Evolutionary conservation across 345 rosid species (phyloP).

Genomic region (Erucastrum elatum): DNA sequence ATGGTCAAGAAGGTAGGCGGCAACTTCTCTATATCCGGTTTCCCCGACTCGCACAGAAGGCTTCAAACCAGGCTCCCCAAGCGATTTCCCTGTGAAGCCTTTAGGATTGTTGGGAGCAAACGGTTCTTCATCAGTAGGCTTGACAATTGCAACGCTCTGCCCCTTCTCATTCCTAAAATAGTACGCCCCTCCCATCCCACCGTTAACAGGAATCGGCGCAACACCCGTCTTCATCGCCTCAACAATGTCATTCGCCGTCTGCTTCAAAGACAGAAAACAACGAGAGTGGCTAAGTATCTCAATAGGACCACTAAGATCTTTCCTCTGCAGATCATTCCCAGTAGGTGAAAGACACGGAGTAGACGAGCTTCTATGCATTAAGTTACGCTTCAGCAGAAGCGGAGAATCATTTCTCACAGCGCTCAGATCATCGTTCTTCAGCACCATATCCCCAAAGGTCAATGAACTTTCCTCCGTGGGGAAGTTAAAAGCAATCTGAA

Average conservation of each 20-base stretch:
- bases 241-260: constrained; percentile 46
- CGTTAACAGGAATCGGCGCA: constrained; percentile 49
- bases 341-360: constrained; percentile 64
- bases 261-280: constrained; percentile 41
- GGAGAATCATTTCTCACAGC: constrained; percentile 61
- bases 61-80: constrained; percentile 74
- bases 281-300: constrained; percentile 55
- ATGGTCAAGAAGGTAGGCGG: constrained; percentile 67
- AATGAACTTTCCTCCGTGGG: constrained; percentile 58
- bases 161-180: constrained; percentile 59
- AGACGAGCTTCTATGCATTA: constrained; percentile 58
- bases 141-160: constrained; percentile 62
- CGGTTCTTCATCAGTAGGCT: constrained; percentile 82
- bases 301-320: constrained; percentile 53
- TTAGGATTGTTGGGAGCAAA: constrained; percentile 88
- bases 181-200: constrained; percentile 70
- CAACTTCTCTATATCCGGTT: constrained; percentile 73
- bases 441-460: constrained; percentile 58
- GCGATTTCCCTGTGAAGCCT: constrained; percentile 70
- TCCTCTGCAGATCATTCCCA: constrained; percentile 50
- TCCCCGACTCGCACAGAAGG: constrained; percentile 77
- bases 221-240: constrained; percentile 55
- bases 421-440: constrained; percentile 60
- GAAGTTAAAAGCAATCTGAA: constrained; percentile 55
- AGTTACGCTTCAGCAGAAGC: constrained; percentile 54